These are phyloP conservation scores for Myrica gale DNA, from an alignment of 306 rosid species.

Conservation along the genomic window DNA sequence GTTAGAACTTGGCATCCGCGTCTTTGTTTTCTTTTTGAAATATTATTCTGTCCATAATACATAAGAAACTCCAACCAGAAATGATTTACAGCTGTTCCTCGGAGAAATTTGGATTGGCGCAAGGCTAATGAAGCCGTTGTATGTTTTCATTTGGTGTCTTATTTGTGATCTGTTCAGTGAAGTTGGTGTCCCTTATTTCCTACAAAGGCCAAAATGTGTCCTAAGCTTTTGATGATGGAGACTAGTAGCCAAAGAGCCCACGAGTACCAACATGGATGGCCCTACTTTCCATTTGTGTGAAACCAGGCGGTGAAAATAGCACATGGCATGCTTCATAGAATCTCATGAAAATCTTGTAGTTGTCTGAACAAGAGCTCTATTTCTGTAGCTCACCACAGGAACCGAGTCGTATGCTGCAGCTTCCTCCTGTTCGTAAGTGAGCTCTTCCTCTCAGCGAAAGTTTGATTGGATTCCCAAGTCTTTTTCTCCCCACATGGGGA, in stretches of 20 bases:
- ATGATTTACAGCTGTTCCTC: not conserved
- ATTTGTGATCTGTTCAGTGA: not conserved
- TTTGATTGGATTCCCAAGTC: not conserved
- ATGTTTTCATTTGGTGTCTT: too few species aligned
- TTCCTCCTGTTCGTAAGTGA: not conserved
- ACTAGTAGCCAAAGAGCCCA: not conserved
- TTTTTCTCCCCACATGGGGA: constrained; percentile 21
- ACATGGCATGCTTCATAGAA: constrained; percentile 31
- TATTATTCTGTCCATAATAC: not conserved
- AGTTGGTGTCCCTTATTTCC: not conserved
- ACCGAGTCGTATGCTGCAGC: not conserved
- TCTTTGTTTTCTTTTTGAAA: too few species aligned
- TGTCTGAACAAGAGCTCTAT: not conserved
- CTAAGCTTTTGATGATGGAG: not conserved
- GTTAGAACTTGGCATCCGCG: too few species aligned
- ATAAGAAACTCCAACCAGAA: too few species aligned
- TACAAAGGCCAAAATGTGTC: not conserved
- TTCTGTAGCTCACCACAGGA: not conserved
- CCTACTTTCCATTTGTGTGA: constrained; percentile 25
- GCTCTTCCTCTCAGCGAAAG: not conserved
- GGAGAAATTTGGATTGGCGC: not conserved
- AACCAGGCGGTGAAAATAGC: constrained; percentile 22
- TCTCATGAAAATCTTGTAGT: constrained; percentile 5
- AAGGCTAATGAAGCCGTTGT: not conserved
- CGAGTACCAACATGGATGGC: constrained; percentile 11